Evolutionary conservation across 805 yeast genomes (phyloP), one percentile per base, ranked within the genome.

Genomic region (Tetrapisispora taiwanensis): DNA sequence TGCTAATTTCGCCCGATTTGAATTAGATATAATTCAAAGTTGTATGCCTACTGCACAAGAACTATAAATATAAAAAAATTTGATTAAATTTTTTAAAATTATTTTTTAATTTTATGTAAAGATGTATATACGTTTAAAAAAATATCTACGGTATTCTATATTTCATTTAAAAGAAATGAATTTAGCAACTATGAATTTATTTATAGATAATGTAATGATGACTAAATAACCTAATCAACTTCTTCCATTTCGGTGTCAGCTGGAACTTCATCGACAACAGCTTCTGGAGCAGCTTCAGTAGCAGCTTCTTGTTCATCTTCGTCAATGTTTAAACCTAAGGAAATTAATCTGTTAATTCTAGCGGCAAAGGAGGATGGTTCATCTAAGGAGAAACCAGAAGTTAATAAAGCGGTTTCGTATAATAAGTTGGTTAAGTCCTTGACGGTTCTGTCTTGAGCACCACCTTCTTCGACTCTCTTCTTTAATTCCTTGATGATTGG

Each of bases 171-270:
- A 27, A 26, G 32, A 27, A 37, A 37, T 28, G 40, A 30, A 27
- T 7, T 37, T 37, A 37, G 40, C 40, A 37, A 37, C 3, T 27
- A 17, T 28, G 27, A 15, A 20, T 27, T n/a, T 37, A 37, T 26
- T 37, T 26, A 37, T 37, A 27, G n/a, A 33, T 12, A 5, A 28
- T 26, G n/a, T 13, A 26, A 3, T 18, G 17, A 37, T 6, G 32
- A 17, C 17, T 12, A 17, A 19, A 8, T 12, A 27, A 27, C 17
- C 40, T 84, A 90, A 73, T 90, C 98, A 69, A 90, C 97, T 76
- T 90, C 98, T 79, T 90, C 98, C 98, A 90, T 92, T 65, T 88
- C 95, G 52, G 94, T 81, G 74, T 87, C 95, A 64, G 80, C 88
- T 61, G 81, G 79, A 49, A 78, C 80, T 60, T 73, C 65, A 51